Conservation (phyloP, 768 basidiomycete genomes). For the Tremella mesenterica region DNA sequence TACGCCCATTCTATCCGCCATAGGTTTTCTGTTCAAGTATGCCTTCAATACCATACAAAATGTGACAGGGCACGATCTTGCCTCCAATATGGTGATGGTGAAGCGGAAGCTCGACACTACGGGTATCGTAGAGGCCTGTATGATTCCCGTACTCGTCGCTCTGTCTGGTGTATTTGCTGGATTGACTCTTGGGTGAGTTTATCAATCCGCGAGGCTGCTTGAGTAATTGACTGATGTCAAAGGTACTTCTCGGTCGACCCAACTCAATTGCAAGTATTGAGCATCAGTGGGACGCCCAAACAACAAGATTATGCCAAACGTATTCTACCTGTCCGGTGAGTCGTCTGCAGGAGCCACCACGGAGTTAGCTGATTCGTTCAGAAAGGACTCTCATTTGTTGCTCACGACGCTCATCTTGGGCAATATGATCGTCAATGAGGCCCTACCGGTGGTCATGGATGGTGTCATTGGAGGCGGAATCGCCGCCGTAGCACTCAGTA, state of each 20-base stretch:
- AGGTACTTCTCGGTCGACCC: slow-evolving; percentile 73
- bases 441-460: slow-evolving; percentile 64
- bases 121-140: slow-evolving; percentile 48
- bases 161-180: slow-evolving; percentile 79
- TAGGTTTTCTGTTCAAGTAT: neutral
- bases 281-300: slow-evolving; percentile 69
- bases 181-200: slow-evolving; percentile 67
- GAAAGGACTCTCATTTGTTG: slow-evolving; percentile 29
- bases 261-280: slow-evolving; percentile 79
- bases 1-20: neutral
- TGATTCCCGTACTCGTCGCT: slow-evolving; percentile 77
- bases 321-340: slow-evolving; percentile 68
- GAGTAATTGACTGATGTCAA: neutral
- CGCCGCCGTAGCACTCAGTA: slow-evolving; percentile 69
- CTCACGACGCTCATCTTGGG: slow-evolving; percentile 49
- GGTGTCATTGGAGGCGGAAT: slow-evolving; percentile 69
- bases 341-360: neutral
- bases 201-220: neutral
- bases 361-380: neutral
- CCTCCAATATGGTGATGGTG: neutral
- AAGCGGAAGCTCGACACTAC: neutral
- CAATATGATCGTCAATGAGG: slow-evolving; percentile 82
- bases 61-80: neutral
- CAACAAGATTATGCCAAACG: slow-evolving; percentile 73
- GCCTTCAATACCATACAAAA: neutral